Evolutionary conservation across 192 early-diverging fungal species (phyloP), one percentile per base, ranked within the genome.

Genomic region (Podila minutissima): DNA sequence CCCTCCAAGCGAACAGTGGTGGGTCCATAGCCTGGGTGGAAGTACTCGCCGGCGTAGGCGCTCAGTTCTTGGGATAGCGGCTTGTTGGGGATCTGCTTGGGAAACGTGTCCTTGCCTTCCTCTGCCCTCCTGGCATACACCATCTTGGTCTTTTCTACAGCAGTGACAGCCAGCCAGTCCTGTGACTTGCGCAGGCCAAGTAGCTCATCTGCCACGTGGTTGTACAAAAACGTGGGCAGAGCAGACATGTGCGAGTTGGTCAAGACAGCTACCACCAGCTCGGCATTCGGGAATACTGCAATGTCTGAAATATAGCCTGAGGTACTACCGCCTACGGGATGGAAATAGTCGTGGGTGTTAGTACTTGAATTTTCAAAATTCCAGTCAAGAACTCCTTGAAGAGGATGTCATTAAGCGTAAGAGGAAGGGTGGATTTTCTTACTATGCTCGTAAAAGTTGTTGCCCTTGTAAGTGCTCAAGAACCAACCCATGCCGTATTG

Each of bases 41-140:
- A 10, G 29, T 66, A 66, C 9, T 66, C 64, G 29, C 64, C 64
- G 2, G 29, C 28, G 49, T 50, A 66, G 1, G 38, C 64, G 26
- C 28, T 7, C 29, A 66, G 20, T 13, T 51, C 48, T 17, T 51
- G 48, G 2, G 38, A 31, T 19, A 48, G 28, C 1, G 64, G 64
- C 5, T 51, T 66, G 29, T 53, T 51, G 6, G 38, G 38, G 8
- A 66, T 50, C 64, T 32, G 22, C 3, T 22, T 4, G 24, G 64
- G 64, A 1, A 46, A 46, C 2, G 2, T 17, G 41, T 11, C 41
- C 41, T 46, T 46, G 41, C 12, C 41, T 46, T 46, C n/a, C 41
- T 0, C 1, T 53, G 50, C 50, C 41, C 41, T 12, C 12, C 8
- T 46, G 15, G 41, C 12, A 17, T 46, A 46, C 8, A 2, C 13